Base-by-base conservation (phyloP, 495 filamentous ascomycete genomes). In the Pyrenula aspistea region DNA sequence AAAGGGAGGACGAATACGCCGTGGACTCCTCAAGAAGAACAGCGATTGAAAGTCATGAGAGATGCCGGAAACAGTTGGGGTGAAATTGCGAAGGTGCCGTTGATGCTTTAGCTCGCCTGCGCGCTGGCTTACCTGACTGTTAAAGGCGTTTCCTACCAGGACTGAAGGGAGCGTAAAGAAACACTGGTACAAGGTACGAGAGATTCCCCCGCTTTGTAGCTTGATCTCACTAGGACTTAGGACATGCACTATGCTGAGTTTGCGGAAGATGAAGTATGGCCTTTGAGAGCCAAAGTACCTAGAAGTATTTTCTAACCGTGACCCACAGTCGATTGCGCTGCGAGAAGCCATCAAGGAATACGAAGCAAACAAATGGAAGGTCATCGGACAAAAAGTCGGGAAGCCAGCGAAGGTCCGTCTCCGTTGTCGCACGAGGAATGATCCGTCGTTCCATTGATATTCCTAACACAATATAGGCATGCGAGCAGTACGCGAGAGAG, bases 231-330 rank as follows among this genome's bases (percentile, higher is more conserved):
- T 51, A 22, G 53, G 50, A 53, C 10, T 42, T 61, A 84, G 91
- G 93, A 97, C 64, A 98, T 98, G 93, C 93, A 98, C 65, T 97
- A 98, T 69, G 93, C 93, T 55, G 93, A 98, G 67, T 98, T 98
- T 65, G 93, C 88, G 52, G 93, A 96, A 77, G 91, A 98, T 63
- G 93, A 98, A 82, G 91, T 95, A 79, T 67, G 72, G 73, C 58
- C 55, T 56, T 55, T 56, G 50, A 25, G 53, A 54, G 11, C 10
- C 8, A n/a, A 56, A 50, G 24, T 11, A 12, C 24, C 12, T 47
- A 47, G 54, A 65, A 56, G 59, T 59, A 55, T 2, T 21, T 57
- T 24, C 67, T 79, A 58, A 75, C 57, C 51, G 62, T 66, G 59
- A 60, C 52, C 31, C 60, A 60, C 67, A 94, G 88, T 89, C 87